Conservation (phyloP, 768 basidiomycete genomes). For the Tephrocybe sp. region DNA sequence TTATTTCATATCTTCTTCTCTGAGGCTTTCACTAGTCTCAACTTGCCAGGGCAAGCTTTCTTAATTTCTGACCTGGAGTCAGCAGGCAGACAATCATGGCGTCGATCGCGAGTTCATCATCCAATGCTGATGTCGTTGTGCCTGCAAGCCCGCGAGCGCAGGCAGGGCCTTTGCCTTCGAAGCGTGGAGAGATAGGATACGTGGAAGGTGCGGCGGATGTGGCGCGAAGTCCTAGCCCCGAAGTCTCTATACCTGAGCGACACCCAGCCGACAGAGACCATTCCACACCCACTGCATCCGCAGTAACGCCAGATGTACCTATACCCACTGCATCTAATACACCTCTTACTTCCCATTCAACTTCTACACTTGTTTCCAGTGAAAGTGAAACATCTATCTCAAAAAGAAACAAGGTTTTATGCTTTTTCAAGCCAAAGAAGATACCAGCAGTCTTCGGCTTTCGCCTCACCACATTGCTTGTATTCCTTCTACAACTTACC, state of each 20-base stretch:
- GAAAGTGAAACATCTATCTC: conserved; percentile 21
- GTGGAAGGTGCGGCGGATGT: conserved; percentile 37
- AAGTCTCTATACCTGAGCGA: conserved; percentile 36
- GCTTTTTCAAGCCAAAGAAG: conserved; percentile 40
- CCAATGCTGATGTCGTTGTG: conserved; percentile 9
- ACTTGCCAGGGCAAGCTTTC: conserved; percentile 44
- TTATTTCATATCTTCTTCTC: conserved; percentile 14
- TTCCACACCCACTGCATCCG: conserved; percentile 17
- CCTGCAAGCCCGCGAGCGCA: conserved; percentile 38
- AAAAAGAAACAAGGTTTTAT: conserved; percentile 34
- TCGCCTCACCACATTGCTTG: conserved; percentile 41
- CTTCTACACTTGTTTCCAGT: conserved; percentile 17
- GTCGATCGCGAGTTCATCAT: conserved; percentile 23
- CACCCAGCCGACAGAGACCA: conserved; percentile 48
- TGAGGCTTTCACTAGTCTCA: conserved; percentile 10
- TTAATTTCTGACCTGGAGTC: conserved; percentile 20
- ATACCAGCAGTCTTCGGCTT: conserved; percentile 42
- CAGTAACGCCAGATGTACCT: conserved; percentile 15
- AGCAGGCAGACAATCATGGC: conserved; percentile 25
- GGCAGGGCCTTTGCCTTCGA: conserved; percentile 62
- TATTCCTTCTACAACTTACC: conserved; percentile 39
- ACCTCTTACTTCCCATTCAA: conserved; percentile 19
- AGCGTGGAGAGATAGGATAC: conserved; percentile 69
- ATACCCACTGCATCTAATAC: conserved; percentile 11
- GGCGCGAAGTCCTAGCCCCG: conserved; percentile 17